Evolutionary conservation across 257 asterid genomes (phyloP).

Genomic region (Penstemon newberryi): DNA sequence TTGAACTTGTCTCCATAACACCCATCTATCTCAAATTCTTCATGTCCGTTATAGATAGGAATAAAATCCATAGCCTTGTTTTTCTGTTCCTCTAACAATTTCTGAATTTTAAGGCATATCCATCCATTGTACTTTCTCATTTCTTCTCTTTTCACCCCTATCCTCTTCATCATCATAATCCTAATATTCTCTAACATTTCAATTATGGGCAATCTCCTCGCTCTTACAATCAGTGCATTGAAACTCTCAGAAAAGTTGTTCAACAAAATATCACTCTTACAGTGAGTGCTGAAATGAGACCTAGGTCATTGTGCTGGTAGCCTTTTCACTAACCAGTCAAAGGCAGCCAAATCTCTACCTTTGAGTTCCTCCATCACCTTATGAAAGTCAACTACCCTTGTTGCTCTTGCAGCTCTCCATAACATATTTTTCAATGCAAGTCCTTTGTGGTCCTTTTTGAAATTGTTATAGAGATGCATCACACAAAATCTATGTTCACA

Average conservation of each 20-base stretch:
- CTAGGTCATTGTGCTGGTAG: background rate
- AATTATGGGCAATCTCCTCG: background rate
- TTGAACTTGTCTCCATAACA: background rate
- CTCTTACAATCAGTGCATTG: background rate
- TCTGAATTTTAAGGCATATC: background rate
- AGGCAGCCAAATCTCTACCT: background rate
- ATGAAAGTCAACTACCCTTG: too few species aligned
- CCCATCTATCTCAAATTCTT: background rate
- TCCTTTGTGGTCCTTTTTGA: background rate
- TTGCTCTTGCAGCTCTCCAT: background rate
- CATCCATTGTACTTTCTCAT: background rate
- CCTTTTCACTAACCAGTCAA: background rate
- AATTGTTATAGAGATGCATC: background rate
- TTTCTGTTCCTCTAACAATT: background rate
- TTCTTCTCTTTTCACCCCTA: background rate
- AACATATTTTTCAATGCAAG: background rate
- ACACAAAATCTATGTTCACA: background rate
- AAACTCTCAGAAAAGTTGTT: constrained; percentile 5
- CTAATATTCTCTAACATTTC: background rate
- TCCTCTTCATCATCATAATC: background rate
- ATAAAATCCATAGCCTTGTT: background rate
- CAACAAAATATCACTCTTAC: background rate
- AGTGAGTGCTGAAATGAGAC: background rate
- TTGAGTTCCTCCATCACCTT: background rate
- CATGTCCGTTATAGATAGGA: background rate